These are phyloP conservation scores for Amphirosellinia nigrospora DNA, from an alignment of 495 filamentous ascomycete species.

Conservation along the genomic window DNA sequence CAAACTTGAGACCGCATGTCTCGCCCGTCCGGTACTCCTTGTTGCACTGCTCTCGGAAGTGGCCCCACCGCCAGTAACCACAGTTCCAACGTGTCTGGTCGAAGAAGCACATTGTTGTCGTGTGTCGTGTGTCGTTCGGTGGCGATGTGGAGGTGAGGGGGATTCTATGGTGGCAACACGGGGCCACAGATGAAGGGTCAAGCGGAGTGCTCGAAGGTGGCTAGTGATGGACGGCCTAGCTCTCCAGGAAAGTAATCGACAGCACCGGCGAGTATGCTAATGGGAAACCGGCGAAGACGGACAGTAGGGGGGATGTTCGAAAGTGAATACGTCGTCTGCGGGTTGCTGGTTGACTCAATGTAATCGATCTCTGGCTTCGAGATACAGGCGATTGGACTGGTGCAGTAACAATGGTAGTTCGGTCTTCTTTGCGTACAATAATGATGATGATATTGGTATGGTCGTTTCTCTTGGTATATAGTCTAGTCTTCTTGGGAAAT, in stretches of 20 bases:
- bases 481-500: conserved; percentile 11
- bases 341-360: conserved; percentile 10
- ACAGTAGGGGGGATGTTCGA: not conserved
- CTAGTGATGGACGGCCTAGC: not conserved
- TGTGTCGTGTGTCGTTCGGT: conserved; percentile 14
- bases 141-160: conserved; percentile 6
- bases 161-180: conserved; percentile 23
- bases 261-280: not conserved
- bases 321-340: conserved; percentile 1
- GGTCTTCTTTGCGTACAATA: not conserved
- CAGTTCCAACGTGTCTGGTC: conserved; percentile 70
- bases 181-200: conserved; percentile 6
- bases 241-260: conserved; percentile 2
- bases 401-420: not conserved
- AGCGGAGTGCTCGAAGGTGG: conserved; percentile 8
- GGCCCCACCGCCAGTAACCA: conserved; percentile 95
- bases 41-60: conserved; percentile 92
- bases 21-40: conserved; percentile 97
- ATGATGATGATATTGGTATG: conserved; percentile 5
- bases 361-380: not conserved
- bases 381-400: not conserved
- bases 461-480: conserved; percentile 9
- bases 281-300: not conserved
- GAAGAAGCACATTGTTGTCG: conserved; percentile 66
- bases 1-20: conserved; percentile 95